Conservation (phyloP, 345 rosid genomes). For the Arabis hirsuta region DNA sequence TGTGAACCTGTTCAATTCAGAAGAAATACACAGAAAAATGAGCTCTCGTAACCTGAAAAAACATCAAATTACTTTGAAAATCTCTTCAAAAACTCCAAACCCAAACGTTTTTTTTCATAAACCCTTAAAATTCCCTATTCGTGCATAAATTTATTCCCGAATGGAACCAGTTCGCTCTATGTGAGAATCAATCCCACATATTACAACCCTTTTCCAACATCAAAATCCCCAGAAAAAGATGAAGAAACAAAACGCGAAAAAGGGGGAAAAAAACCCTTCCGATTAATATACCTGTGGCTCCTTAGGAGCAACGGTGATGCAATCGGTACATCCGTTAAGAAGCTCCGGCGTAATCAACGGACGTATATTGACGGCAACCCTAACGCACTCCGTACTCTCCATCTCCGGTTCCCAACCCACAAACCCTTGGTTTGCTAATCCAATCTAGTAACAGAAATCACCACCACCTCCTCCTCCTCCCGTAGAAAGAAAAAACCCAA, state of each 20-base stretch:
- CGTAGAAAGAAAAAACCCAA: not conserved
- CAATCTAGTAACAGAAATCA: constrained; percentile 16
- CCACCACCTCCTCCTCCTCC: not conserved
- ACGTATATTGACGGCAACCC: constrained; percentile 87
- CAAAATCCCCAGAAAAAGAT: not conserved
- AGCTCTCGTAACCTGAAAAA: not conserved
- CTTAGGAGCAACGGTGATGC: constrained; percentile 78
- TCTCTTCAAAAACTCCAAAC: not conserved
- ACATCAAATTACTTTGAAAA: not conserved
- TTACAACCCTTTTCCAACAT: not conserved
- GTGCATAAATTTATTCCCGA: not conserved
- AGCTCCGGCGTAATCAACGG: constrained; percentile 93
- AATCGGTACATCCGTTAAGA: constrained; percentile 82
- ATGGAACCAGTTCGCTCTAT: not conserved
- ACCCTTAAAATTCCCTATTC: not conserved
- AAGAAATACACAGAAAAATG: constrained; percentile 10
- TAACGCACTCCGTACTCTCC: constrained; percentile 72
- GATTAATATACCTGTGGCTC: constrained; percentile 76
- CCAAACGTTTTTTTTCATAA: not conserved
- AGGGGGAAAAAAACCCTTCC: not conserved
- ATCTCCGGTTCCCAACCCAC: constrained; percentile 38
- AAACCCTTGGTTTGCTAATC: constrained; percentile 1
- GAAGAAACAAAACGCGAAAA: not conserved
- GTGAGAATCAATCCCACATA: not conserved
- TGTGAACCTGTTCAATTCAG: constrained; percentile 62